Evolutionary conservation across 2,329 filamentous ascomycete genomes (phyloP), one percentile per base, ranked within the genome.

Genomic region (Alternaria tenuissima): DNA sequence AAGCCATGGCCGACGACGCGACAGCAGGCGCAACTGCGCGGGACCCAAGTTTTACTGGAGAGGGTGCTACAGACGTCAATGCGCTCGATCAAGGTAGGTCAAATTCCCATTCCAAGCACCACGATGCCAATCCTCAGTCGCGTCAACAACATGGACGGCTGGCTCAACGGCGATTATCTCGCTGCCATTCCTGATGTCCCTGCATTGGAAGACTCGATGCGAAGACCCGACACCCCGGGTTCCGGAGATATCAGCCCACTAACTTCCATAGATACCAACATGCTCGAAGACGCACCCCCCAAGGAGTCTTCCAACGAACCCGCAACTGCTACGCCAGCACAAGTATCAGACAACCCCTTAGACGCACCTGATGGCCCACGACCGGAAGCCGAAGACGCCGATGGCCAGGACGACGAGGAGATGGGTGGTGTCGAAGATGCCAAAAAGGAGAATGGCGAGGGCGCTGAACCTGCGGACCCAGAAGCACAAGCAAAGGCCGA

Each of bases 401-500:
- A 85, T 63, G 85, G 81, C 64, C 78, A 86, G 60, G 89, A 91
- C 68, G 92, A 95, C 73, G 90, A 93, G 75, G 92, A 94, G 70
- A 94, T 80, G 78, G 76, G 74, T 52, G 78, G 76, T 18, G 67
- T 73, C 24, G 76, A 77, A 30, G 76, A 79, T 24, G 57, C 75
- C 26, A 75, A 77, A 65, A 80, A 81, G 62, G 77, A 79, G 61
- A 74, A 73, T 22, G 74, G 67, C 58, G 75, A 74, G 2, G 65
- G 42, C 22, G 67, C 63, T 32, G 75, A 76, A 14, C 64, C 59
- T n/a, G 72, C 62, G 4, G 77, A 79, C 59, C 65, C 82, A 16
- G 74, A 84, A 72, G 79, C 91, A 52, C 85, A 94, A 77, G 88
- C 90, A 42, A 97, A 97, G 80, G 88, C 93, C 55, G 88, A 88